Conservation (phyloP, 2,329 filamentous ascomycete species). For the Trichoderma atrobrunneum region DNA sequence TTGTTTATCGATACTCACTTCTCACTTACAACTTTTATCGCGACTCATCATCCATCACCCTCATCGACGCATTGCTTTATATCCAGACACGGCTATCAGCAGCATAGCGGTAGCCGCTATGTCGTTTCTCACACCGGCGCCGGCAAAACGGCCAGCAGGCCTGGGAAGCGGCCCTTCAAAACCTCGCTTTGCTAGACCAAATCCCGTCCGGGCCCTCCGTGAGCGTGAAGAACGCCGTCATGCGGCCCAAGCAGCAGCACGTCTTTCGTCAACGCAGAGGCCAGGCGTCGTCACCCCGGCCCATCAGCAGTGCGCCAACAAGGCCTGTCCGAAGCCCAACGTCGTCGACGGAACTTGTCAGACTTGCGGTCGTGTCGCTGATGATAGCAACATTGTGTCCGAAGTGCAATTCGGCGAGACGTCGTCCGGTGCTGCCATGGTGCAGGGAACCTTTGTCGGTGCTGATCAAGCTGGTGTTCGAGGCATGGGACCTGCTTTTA, state of each 20-base stretch:
- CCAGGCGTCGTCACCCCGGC: slow-evolving; percentile 35
- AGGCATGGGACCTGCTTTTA: slow-evolving; percentile 60
- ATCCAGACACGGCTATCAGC: background rate
- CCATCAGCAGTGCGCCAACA: slow-evolving; percentile 54
- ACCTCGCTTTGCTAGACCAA: slow-evolving; percentile 45
- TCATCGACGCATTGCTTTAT: background rate
- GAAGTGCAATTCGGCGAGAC: slow-evolving; percentile 91
- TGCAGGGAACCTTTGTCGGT: slow-evolving; percentile 85
- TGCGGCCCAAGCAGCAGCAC: slow-evolving; percentile 32
- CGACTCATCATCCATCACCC: background rate
- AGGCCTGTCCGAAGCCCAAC: slow-evolving; percentile 58
- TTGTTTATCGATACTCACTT: slow-evolving; percentile 3
- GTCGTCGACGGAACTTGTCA: slow-evolving; percentile 70
- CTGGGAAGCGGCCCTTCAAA: slow-evolving; percentile 31
- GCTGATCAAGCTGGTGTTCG: slow-evolving; percentile 81
- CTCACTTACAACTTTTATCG: slow-evolving; percentile 16
- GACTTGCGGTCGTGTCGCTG: slow-evolving; percentile 79
- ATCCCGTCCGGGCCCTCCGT: slow-evolving; percentile 50
- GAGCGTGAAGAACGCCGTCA: slow-evolving; percentile 49
- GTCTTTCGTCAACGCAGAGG: slow-evolving; percentile 30
- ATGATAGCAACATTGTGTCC: slow-evolving; percentile 84
- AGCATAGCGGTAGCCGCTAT: slow-evolving; percentile 29
- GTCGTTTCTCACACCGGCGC: slow-evolving; percentile 40
- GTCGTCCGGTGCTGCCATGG: slow-evolving; percentile 78
- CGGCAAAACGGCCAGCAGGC: slow-evolving; percentile 33